Conservation (phyloP, 495 filamentous ascomycete species). For the Ascobolus immersus region DNA sequence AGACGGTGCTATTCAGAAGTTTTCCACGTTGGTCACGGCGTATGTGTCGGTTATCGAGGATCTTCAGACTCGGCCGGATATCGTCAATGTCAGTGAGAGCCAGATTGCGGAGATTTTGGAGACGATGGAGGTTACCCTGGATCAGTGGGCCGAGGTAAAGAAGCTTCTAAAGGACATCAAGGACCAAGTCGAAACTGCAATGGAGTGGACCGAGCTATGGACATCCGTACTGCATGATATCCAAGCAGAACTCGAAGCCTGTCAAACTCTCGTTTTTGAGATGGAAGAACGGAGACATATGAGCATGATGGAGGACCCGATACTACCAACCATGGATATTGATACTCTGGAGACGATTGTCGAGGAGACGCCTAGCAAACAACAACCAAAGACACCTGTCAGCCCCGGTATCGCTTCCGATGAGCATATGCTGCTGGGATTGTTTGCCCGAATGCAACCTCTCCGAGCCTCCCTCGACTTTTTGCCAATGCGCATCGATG, state of each 20-base stretch:
- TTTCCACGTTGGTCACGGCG: constrained; percentile 64
- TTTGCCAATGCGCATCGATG: constrained; percentile 77
- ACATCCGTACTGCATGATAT: constrained; percentile 82
- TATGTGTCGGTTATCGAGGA: constrained; percentile 81
- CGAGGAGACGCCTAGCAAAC: constrained; percentile 46
- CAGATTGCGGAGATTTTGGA: constrained; percentile 44
- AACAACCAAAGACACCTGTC: no score
- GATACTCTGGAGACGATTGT: constrained; percentile 82
- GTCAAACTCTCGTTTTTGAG: constrained; percentile 65
- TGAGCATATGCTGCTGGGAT: constrained; percentile 43
- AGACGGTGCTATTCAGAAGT: constrained; percentile 58
- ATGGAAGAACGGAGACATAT: constrained; percentile 85
- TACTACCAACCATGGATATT: constrained; percentile 50
- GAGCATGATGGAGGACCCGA: constrained; percentile 35
- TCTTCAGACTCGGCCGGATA: constrained; percentile 56
- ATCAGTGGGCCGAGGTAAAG: constrained; percentile 64
- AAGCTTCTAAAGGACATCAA: constrained; percentile 50
- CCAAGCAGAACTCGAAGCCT: constrained; percentile 61
- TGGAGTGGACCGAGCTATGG: constrained; percentile 99
- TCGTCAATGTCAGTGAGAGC: constrained; percentile 36
- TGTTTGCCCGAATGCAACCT: constrained; percentile 89
- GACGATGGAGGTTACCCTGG: constrained; percentile 65
- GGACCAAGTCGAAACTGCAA: constrained; percentile 74
- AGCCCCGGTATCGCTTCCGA: constrained; percentile 20
- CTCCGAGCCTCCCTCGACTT: constrained; percentile 82